These are phyloP conservation scores for carrot (Daucus carota) DNA, from an alignment of 129 eudicot genomes.

Conservation along the genomic window DNA sequence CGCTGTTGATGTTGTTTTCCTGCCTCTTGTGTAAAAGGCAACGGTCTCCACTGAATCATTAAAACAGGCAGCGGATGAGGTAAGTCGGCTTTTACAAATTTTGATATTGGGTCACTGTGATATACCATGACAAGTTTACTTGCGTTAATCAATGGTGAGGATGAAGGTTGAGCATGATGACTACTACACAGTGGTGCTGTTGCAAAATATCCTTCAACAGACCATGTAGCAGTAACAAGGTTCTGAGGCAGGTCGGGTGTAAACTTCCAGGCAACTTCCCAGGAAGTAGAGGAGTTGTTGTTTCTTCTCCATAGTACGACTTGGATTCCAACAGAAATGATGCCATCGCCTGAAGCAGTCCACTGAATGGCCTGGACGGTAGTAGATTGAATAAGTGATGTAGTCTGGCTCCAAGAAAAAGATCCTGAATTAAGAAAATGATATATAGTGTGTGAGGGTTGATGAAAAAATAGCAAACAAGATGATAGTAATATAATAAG, in stretches of 20 bases:
- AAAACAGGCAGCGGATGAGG: constrained; percentile 68
- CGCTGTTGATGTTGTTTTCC: constrained; percentile 26
- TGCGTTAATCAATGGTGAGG: constrained; percentile 21
- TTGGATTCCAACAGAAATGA: constrained; percentile 66
- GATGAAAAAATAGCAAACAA: constrained; percentile 6
- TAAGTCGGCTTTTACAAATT: constrained; percentile 46
- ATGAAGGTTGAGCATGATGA: constrained; percentile 24
- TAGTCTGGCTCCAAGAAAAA: constrained; percentile 99
- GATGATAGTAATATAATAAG: not conserved
- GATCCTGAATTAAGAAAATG: constrained; percentile 96
- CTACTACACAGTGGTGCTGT: constrained; percentile 41
- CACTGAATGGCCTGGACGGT: constrained; percentile 64
- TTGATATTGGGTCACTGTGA: constrained; percentile 42
- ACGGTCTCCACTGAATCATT: constrained; percentile 94
- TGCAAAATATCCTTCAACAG: constrained; percentile 65
- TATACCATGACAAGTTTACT: constrained; percentile 41
- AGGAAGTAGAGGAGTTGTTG: constrained; percentile 24
- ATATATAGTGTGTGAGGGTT: constrained; percentile 20
- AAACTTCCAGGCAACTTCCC: constrained; percentile 82
- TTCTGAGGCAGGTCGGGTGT: constrained; percentile 53
- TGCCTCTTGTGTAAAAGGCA: constrained; percentile 32
- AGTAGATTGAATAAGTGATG: constrained; percentile 54
- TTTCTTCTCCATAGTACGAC: constrained; percentile 74
- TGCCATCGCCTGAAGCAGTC: constrained; percentile 91
- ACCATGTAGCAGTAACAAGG: constrained; percentile 68